phyloP scores from a whole-genome alignment of 768 basidiomycete species.

The Mycena maculata region DNA sequence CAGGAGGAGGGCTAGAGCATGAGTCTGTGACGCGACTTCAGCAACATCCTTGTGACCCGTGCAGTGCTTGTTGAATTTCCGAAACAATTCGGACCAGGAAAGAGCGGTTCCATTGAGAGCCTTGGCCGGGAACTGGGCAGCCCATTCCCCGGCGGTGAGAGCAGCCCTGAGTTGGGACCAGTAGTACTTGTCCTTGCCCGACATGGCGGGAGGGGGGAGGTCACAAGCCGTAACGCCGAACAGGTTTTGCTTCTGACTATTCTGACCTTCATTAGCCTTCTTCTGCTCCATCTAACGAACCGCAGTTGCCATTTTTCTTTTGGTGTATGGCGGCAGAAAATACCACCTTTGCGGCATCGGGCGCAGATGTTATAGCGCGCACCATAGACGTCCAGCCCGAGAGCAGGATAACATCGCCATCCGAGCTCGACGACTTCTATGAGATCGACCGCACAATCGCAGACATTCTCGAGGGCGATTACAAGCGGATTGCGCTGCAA shows the following conservation, averaged over 20 bases:
- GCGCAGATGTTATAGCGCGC: constrained; percentile 72
- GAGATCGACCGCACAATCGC: constrained; percentile 77
- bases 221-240: constrained; percentile 19
- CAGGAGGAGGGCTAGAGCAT: constrained; percentile 69
- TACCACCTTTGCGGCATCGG: constrained; percentile 64
- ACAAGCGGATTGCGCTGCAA: constrained; percentile 90
- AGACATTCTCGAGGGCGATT: constrained; percentile 70
- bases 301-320: too few species aligned
- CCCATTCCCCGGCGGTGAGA: constrained; percentile 82
- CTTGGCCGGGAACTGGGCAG: constrained; percentile 68
- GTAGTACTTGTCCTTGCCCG: constrained; percentile 77
- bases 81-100: constrained; percentile 82
- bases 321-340: constrained; percentile 39
- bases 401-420: constrained; percentile 47
- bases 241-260: too few species aligned
- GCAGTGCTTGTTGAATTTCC: constrained; percentile 91
- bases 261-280: too few species aligned
- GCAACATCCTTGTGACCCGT: constrained; percentile 67
- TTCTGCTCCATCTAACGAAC: too few species aligned
- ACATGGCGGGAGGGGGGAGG: constrained; percentile 23
- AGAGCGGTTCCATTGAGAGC: constrained; percentile 63
- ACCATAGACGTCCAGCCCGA: constrained; percentile 60
- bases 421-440: constrained; percentile 73
- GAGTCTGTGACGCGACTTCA: constrained; percentile 76
- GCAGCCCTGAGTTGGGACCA: constrained; percentile 79